Conservation (phyloP, 73 alveolate genomes). For the Paramecium sexaurelia region DNA sequence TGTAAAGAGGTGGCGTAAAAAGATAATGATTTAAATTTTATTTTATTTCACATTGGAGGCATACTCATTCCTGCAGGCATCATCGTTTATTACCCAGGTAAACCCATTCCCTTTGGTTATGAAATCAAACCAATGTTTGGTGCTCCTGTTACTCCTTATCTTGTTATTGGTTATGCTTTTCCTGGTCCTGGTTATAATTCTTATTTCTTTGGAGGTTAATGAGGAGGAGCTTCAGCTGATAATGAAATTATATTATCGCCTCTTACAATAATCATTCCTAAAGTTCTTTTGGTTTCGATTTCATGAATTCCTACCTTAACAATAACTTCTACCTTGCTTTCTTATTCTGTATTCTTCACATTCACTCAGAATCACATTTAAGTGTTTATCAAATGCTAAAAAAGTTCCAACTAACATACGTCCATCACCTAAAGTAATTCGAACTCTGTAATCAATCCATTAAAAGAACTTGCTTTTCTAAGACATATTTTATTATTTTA, state of each 20-base stretch:
- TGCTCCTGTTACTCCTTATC: constrained; percentile 10
- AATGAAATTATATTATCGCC: constrained; percentile 98
- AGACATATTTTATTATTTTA: constrained; percentile 37
- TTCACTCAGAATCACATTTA: constrained; percentile 97
- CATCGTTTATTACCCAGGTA: constrained; percentile 30
- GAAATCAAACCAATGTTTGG: not conserved
- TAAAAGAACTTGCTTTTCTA: constrained; percentile 87
- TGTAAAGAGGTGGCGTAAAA: constrained; percentile 8
- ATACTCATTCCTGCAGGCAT: constrained; percentile 35
- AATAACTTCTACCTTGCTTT: not conserved
- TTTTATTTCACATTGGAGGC: constrained; percentile 4
- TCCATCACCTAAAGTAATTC: constrained; percentile 92
- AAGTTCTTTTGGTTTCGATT: constrained; percentile 71
- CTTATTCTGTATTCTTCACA: constrained; percentile 97
- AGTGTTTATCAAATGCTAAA: constrained; percentile 97
- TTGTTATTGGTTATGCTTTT: constrained; percentile 69
- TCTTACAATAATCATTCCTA: constrained; percentile 70
- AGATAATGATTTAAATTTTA: not conserved
- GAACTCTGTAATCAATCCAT: constrained; percentile 98
- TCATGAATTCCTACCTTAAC: constrained; percentile 56
- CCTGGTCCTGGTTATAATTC: constrained; percentile 79
- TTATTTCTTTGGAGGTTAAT: constrained; percentile 85
- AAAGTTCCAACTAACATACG: constrained; percentile 93
- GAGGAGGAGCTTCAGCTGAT: constrained; percentile 98
- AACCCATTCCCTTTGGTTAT: constrained; percentile 29